Conservation (phyloP, 768 basidiomycete genomes). For the Pisolithus albus region DNA sequence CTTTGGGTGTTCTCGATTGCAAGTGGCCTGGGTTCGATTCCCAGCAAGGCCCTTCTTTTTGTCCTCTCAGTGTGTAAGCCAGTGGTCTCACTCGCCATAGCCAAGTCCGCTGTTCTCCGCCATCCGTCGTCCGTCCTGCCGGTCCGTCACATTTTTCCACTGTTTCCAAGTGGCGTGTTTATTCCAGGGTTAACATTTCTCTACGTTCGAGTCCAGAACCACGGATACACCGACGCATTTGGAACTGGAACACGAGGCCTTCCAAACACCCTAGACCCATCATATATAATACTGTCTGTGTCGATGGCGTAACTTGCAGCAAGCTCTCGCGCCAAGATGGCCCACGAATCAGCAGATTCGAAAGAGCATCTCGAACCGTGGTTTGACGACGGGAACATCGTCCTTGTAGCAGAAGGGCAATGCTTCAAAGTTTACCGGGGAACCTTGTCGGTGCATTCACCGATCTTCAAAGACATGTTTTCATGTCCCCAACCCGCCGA, state of each 20-base stretch:
- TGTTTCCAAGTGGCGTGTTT: too few species aligned
- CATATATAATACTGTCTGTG: too few species aligned
- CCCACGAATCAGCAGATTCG: neutral
- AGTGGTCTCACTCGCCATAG: neutral
- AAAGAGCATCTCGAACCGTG: conserved; percentile 13
- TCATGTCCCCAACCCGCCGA: conserved; percentile 1
- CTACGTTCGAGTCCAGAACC: too few species aligned
- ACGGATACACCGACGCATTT: too few species aligned
- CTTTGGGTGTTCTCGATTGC: conserved; percentile 28
- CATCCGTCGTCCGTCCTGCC: too few species aligned
- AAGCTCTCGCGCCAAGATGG: neutral
- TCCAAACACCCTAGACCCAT: too few species aligned
- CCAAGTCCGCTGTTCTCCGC: too few species aligned
- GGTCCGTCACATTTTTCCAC: too few species aligned
- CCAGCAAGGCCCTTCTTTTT: conserved; percentile 30
- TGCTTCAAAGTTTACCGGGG: conserved; percentile 28
- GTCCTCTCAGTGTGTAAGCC: too few species aligned
- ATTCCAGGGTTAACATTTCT: too few species aligned
- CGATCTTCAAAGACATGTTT: conserved; percentile 29
- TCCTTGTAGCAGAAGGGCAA: conserved; percentile 20
- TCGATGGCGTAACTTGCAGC: too few species aligned
- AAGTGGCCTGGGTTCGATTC: conserved; percentile 38
- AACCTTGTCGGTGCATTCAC: conserved; percentile 20
- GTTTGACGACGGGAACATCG: conserved; percentile 26
- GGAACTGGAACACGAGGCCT: too few species aligned